These are phyloP conservation scores for Dionaea muscipula DNA, from an alignment of 179 eudicot genomes.

Conservation along the genomic window DNA sequence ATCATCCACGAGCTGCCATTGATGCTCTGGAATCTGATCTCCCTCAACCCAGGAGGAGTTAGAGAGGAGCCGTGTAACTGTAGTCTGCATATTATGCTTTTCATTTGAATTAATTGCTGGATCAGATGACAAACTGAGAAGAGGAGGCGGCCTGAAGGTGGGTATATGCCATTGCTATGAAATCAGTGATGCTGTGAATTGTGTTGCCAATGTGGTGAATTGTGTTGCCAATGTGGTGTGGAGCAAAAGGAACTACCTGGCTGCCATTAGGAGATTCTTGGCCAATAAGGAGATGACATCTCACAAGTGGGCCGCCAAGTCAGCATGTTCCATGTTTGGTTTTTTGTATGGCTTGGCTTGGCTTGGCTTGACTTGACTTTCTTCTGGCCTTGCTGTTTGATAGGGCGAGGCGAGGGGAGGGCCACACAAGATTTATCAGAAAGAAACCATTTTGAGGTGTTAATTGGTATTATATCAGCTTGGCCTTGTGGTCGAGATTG, in stretches of 20 bases:
- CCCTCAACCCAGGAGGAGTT: conserved; percentile 31
- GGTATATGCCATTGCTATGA: neutral
- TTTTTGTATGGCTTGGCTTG: too few species aligned
- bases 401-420: too few species aligned
- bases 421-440: too few species aligned
- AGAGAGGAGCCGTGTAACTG: conserved; percentile 30
- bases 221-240: neutral
- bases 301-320: neutral
- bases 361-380: too few species aligned
- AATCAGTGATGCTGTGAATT: neutral
- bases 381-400: too few species aligned
- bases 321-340: too few species aligned
- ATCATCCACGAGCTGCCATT: conserved; percentile 32
- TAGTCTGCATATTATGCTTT: neutral
- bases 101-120: neutral
- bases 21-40: conserved; percentile 22
- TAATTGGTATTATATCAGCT: too few species aligned
- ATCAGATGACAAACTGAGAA: neutral
- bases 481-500: too few species aligned
- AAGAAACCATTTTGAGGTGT: too few species aligned
- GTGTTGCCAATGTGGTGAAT: too few species aligned
- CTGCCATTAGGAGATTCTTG: neutral
- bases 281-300: neutral
- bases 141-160: neutral
- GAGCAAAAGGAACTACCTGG: neutral